Percentiles rank a stretch among this genome's conserved stretches.
Evolutionary conservation across 2,329 filamentous ascomycete species (phyloP).

Genomic region (Pseudogymnoascus verrucosus): DNA sequence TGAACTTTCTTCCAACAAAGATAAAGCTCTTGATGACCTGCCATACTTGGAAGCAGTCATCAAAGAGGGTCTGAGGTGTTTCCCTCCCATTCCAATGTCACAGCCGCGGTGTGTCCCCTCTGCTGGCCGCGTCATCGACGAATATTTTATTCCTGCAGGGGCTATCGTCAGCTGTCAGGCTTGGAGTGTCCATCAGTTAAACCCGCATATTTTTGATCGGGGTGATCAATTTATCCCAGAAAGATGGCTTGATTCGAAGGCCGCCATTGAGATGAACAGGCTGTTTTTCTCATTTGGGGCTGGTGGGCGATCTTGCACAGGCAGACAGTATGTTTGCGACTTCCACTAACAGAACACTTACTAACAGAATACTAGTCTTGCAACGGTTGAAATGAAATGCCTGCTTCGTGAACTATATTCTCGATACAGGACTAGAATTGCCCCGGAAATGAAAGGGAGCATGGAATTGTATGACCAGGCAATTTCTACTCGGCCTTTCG

Average conservation of each 20-base stretch:
- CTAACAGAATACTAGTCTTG: slow-evolving; percentile 37
- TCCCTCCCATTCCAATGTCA: slow-evolving; percentile 59
- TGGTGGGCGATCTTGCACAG: slow-evolving; percentile 58
- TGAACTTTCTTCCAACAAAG: slow-evolving; percentile 41
- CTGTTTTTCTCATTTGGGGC: slow-evolving; percentile 59
- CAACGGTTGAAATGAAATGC: slow-evolving; percentile 60
- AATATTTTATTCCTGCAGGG: slow-evolving; percentile 42
- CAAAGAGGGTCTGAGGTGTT: slow-evolving; percentile 53
- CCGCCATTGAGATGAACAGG: slow-evolving; percentile 61
- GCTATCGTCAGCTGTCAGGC: slow-evolving; percentile 55
- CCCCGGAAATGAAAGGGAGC: slow-evolving; percentile 45
- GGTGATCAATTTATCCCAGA: slow-evolving; percentile 73
- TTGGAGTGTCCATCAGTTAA: slow-evolving; percentile 51
- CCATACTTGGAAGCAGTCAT: slow-evolving; percentile 56
- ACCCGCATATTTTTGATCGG: slow-evolving; percentile 63
- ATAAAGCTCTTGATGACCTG: slow-evolving; percentile 39
- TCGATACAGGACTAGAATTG: slow-evolving; percentile 41
- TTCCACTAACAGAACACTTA: neutral
- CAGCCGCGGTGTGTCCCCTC: slow-evolving; percentile 51
- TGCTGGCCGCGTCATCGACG: slow-evolving; percentile 48
- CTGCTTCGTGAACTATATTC: slow-evolving; percentile 56
- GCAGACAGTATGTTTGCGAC: slow-evolving; percentile 50
- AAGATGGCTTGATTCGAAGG: slow-evolving; percentile 69
- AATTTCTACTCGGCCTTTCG: slow-evolving; percentile 55
- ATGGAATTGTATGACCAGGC: slow-evolving; percentile 63